Evolutionary conservation across 176 grass and related monocot genomes (phyloP), one percentile per base, ranked within the genome.

Genomic region (Pontederia crassipes): DNA sequence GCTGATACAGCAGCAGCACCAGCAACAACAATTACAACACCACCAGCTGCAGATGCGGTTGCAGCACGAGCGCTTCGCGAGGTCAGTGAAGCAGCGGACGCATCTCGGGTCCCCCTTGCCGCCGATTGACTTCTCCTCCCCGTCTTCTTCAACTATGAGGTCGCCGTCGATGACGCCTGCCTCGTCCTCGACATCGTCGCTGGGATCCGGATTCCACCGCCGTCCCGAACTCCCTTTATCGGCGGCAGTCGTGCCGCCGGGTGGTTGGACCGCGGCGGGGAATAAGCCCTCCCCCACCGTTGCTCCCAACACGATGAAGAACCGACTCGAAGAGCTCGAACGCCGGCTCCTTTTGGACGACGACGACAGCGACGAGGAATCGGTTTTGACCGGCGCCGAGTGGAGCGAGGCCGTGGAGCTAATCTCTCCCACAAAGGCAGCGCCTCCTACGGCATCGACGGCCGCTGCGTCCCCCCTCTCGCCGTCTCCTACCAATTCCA

Each of bases 291-390:
- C 55, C 20, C 20, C 20, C 20, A 24, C 20, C 20, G 20, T 24
- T 1, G 32, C 32, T 40, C 32, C 32, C 6, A 40, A 40, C 7
- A n/a, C 76, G 11, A 68, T 89, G 73, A 53, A 60, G 14, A 66
- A 76, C 76, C 69, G 71, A 49, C 61, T 97, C 26, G 73, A 85
- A 70, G 92, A 97, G 79, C 84, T 97, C 7, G 92, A 97, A 79
- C 86, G 89, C 67, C 81, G 86, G 58, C 84, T 97, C 46, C 62
- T 97, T 24, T 73, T 74, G 27, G 87, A 91, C 69, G 83, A 96
- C 24, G 91, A 79, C 0, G 83, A 77, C 46, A 65, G 78, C 8
- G 69, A 77, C 52, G 79, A 77, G 4, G 20, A 15, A 8, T 97
- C 87, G 0, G 84, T 72, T n/a, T 78, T 91, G 8, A 97, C 84